Base-by-base conservation (phyloP, 179 eudicot species). In the Heliamphora pulchella region DNA sequence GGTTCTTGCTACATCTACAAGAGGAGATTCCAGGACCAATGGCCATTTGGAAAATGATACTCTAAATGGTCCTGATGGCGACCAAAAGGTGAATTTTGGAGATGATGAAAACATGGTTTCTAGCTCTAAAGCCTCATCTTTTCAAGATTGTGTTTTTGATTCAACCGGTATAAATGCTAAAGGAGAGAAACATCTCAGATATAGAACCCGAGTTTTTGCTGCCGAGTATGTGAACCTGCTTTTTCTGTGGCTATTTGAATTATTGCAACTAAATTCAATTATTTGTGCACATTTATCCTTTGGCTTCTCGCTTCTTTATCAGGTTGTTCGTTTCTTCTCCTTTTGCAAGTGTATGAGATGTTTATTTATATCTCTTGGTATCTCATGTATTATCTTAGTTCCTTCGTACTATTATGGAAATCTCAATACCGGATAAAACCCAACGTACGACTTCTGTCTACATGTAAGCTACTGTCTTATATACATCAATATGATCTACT, bases 81-180 rank as follows among this genome's bases (percentile, higher is more conserved):
- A 91, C 62, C 43, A 87, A 47, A 80, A 82, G 48, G 44, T 81
- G 67, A 81, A 82, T 80, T 79, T 82, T 70, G 99, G 91, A 80
- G 94, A 94, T 92, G 98, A 87, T 80, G 97, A 96, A 78, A 91
- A 83, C 90, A 96, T 96, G 92, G 97, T 96, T 80, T 89, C 98
- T 78, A 86, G 89, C 80, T 87, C 92, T 79, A 81, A 80, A 73
- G 74, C 79, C 80, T 70, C 81, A 67, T 81, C 88, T 54, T 71
- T 81, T 74, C 87, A 88, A 75, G 89, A 78, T 80, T 84, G 78
- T 80, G 78, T 79, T 18, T 80, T 74, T 79, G 91, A 90, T 83
- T 74, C 88, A 80, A 85, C 92, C 17, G 81, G 86, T 75, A 82
- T 83, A 43, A 84, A 82, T 77, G 66, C 81, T 79, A 80, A 86